phyloP scores from a whole-genome alignment of 495 filamentous ascomycete species.

The Chaetomium tenue region DNA sequence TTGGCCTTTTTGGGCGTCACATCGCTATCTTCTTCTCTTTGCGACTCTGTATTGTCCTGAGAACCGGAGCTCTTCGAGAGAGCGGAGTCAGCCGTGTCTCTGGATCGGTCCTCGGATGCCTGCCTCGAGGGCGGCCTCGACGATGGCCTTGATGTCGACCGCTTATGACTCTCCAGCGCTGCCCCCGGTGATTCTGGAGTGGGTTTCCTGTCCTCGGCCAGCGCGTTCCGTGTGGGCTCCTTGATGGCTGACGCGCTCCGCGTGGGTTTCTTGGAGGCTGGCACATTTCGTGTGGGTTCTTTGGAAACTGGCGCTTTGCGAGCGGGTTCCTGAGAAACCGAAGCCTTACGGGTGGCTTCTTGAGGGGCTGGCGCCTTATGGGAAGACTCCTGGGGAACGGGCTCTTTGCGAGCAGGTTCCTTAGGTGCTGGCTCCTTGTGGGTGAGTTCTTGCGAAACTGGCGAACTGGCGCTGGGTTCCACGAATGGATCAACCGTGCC shows the following conservation, averaged over 20 bases:
- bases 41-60: slow-evolving; percentile 18
- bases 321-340: slow-evolving; percentile 42
- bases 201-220: not conserved
- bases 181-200: not conserved
- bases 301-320: not conserved
- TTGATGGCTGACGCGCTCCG: not conserved
- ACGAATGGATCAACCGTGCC: slow-evolving; percentile 71
- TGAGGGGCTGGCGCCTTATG: not conserved
- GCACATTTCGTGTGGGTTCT: not conserved
- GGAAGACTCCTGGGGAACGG: slow-evolving; percentile 41
- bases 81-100: not conserved
- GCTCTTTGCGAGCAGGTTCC: not conserved
- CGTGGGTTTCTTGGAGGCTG: slow-evolving; percentile 41
- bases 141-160: not conserved
- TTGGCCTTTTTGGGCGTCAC: slow-evolving; percentile 35
- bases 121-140: not conserved
- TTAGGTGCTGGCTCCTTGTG: not conserved
- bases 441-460: not conserved
- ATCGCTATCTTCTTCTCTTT: slow-evolving; percentile 31
- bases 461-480: slow-evolving; percentile 43
- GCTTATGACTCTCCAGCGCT: not conserved
- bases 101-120: slow-evolving; percentile 8
- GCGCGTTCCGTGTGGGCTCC: not conserved
- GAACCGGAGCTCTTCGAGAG: not conserved
- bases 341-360: not conserved